Evolutionary conservation across 805 yeast genomes (phyloP).

Genomic region (Ogataea glucozyma): DNA sequence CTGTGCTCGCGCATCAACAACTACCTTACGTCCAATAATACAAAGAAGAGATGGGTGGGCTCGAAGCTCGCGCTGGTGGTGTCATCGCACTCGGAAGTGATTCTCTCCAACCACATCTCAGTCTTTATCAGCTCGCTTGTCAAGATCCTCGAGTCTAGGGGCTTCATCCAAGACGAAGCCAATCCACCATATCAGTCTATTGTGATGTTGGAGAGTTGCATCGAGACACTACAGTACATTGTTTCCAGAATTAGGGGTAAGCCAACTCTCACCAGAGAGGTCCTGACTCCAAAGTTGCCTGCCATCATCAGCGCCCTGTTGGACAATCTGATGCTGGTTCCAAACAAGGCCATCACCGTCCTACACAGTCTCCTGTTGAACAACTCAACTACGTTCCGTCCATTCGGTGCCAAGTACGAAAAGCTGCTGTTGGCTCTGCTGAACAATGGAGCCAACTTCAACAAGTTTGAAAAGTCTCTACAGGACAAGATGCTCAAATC

Average conservation of each 20-base stretch:
- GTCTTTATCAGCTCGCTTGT: constrained; percentile 42
- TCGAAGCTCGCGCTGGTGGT: constrained; percentile 52
- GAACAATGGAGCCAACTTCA: constrained; percentile 35
- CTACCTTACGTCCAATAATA: constrained; percentile 44
- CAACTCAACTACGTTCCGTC: constrained; percentile 81
- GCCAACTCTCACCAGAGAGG: constrained; percentile 80
- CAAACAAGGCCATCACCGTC: constrained; percentile 40
- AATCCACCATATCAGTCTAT: constrained; percentile 29
- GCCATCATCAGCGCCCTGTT: constrained; percentile 56
- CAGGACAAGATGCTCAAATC: constrained; percentile 46
- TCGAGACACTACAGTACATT: constrained; percentile 43
- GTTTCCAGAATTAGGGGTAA: constrained; percentile 66
- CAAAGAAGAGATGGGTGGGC: constrained; percentile 59
- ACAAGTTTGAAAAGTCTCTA: constrained; percentile 41
- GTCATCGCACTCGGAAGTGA: constrained; percentile 33
- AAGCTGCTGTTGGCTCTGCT: constrained; percentile 42
- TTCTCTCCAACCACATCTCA: constrained; percentile 44
- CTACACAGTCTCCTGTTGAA: constrained; percentile 46
- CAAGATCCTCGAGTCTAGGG: constrained; percentile 42
- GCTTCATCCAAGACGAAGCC: constrained; percentile 34
- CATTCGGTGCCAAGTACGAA: constrained; percentile 66
- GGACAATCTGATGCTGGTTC: constrained; percentile 42
- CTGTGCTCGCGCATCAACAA: constrained; percentile 47
- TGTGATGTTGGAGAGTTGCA: constrained; percentile 35
- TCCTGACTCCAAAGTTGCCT: constrained; percentile 76